These are phyloP conservation scores for Rutstroemia sp. DNA, from an alignment of 2,329 filamentous ascomycete genomes.

Conservation along the genomic window DNA sequence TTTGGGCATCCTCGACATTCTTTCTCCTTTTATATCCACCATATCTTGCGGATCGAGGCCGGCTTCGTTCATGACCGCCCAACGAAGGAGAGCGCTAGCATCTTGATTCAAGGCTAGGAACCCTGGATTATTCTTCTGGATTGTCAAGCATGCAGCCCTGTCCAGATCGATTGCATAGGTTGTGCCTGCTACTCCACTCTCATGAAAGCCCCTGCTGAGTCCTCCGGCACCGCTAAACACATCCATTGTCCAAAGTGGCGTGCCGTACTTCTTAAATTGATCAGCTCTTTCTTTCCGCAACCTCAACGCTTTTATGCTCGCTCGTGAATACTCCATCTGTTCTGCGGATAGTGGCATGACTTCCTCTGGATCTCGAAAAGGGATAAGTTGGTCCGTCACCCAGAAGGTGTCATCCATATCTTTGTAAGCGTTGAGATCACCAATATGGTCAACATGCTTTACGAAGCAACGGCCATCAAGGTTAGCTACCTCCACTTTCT, in stretches of 20 bases:
- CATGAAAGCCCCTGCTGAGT: conserved; percentile 5
- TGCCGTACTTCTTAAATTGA: conserved; percentile 1
- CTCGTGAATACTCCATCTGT: neutral
- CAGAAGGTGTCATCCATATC: conserved; percentile 17
- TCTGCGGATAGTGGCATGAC: neutral
- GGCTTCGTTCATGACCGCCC: neutral
- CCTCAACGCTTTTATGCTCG: neutral
- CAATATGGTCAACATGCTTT: conserved; percentile 10
- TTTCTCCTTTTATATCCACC: neutral
- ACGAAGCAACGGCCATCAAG: conserved; percentile 18
- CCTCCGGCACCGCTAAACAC: conserved; percentile 13
- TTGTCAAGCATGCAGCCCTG: neutral
- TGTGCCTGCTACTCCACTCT: conserved; percentile 1
- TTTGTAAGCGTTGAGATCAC: conserved; percentile 15
- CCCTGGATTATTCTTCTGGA: neutral
- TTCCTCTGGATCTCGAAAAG: neutral
- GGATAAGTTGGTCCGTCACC: conserved; percentile 5
- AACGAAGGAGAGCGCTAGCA: conserved; percentile 2
- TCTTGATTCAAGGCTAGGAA: conserved; percentile 4
- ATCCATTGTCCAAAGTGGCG: conserved; percentile 1
- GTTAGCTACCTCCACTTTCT: neutral
- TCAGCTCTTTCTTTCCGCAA: neutral
- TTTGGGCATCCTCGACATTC: conserved; percentile 7
- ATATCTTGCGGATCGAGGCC: neutral
- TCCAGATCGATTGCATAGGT: conserved; percentile 8